Percentiles rank a stretch among this genome's conserved stretches.
Conservation (phyloP, 129 eudicot species). For the Artemisia argyi region DNA sequence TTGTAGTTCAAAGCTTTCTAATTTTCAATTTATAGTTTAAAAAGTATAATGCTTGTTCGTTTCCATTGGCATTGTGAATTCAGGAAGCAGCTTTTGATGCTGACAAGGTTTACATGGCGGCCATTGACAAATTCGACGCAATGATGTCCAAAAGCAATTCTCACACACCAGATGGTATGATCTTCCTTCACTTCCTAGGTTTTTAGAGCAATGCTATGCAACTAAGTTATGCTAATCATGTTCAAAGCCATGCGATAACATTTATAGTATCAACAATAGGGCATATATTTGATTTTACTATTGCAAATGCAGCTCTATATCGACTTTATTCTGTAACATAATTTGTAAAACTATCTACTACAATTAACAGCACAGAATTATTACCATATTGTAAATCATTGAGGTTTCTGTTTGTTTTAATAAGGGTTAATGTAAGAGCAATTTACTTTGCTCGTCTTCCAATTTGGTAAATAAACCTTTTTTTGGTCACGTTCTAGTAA, state of each 20-base stretch:
- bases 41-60: neutral
- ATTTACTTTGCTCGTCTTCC: no score
- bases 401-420: no score
- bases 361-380: no score
- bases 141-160: slow-evolving; percentile 92
- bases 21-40: neutral
- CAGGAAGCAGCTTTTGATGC: slow-evolving; percentile 94
- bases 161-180: slow-evolving; percentile 91
- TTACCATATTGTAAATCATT: no score
- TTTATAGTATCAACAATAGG: neutral
- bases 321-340: no score
- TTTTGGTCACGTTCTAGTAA: no score
- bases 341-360: no score
- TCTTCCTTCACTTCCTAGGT: neutral
- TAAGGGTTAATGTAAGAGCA: no score
- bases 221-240: neutral
- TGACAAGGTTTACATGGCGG: slow-evolving; percentile 94
- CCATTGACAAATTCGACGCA: slow-evolving; percentile 93
- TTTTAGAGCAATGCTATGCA: no score
- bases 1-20: neutral
- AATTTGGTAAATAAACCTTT: no score
- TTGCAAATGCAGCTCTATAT: slow-evolving; percentile 3
- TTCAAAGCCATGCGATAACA: slow-evolving; percentile 7
- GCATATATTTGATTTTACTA: neutral
- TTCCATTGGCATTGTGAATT: slow-evolving; percentile 23